These are phyloP conservation scores for Chalciporus chontae DNA, from an alignment of 768 basidiomycete species.

Conservation along the genomic window DNA sequence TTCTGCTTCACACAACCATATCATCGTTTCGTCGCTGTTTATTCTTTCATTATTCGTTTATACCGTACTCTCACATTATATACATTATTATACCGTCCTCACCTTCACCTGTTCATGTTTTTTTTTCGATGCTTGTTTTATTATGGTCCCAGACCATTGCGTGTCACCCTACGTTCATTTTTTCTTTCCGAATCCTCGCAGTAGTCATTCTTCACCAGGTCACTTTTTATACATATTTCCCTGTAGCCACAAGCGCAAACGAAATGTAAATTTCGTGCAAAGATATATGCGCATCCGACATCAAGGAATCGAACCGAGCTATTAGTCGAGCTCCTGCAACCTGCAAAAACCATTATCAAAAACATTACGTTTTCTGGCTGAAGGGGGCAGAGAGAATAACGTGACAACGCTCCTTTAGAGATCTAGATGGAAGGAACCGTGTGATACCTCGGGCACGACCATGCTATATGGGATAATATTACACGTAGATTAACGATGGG, in stretches of 20 bases:
- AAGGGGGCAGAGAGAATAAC: too few species aligned
- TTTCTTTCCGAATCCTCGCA: background rate
- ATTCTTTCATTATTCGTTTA: slow-evolving; percentile 15
- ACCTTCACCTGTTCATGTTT: background rate
- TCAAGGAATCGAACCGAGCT: too few species aligned
- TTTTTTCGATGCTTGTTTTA: slow-evolving; percentile 15
- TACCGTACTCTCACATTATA: background rate
- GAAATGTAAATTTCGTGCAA: background rate
- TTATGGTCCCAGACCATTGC: slow-evolving; percentile 3
- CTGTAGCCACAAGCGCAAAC: background rate
- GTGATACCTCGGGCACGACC: background rate
- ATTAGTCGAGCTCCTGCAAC: too few species aligned
- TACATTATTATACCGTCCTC: background rate
- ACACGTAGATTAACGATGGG: slow-evolving; percentile 22
- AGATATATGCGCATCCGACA: too few species aligned
- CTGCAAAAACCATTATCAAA: too few species aligned
- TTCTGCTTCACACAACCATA: background rate
- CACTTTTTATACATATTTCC: background rate
- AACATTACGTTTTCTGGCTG: too few species aligned
- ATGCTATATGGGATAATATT: slow-evolving; percentile 14
- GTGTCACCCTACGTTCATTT: background rate
- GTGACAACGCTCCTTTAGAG: too few species aligned
- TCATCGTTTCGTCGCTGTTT: slow-evolving; percentile 8
- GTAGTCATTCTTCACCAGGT: background rate
- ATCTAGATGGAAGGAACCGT: background rate